These are phyloP conservation scores for Plasmopara halstedii DNA, from an alignment of 352 stramenopile species.

Conservation along the genomic window DNA sequence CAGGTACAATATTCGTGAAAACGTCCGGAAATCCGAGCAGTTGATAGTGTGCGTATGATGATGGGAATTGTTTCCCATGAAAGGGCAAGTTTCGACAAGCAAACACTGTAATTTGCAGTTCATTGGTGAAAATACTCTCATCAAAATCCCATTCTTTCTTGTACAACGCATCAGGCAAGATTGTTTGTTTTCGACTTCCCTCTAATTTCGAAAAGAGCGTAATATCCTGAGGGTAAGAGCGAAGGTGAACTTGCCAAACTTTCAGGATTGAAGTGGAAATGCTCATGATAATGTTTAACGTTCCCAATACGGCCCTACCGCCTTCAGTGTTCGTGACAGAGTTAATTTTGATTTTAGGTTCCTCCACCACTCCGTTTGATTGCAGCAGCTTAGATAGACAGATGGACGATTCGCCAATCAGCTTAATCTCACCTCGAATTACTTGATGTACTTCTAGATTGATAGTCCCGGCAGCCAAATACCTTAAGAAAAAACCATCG, in stretches of 20 bases:
- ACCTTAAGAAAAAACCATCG: slow-evolving; percentile 90
- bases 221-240: slow-evolving; percentile 80
- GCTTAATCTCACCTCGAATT: slow-evolving; percentile 80
- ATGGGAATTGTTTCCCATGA: slow-evolving; percentile 40
- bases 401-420: slow-evolving; percentile 66
- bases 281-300: slow-evolving; percentile 74
- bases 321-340: slow-evolving; percentile 14
- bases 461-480: slow-evolving; percentile 82
- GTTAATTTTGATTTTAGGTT: slow-evolving; percentile 41
- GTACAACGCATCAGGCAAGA: slow-evolving; percentile 8
- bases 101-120: slow-evolving; percentile 65
- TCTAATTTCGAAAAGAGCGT: slow-evolving; percentile 31
- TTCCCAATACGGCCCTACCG: slow-evolving; percentile 38
- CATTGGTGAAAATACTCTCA: slow-evolving; percentile 27
- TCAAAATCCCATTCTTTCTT: slow-evolving; percentile 17
- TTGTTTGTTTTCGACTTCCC: slow-evolving; percentile 1
- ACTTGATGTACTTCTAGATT: slow-evolving; percentile 87
- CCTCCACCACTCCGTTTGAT: slow-evolving; percentile 69
- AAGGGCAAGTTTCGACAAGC: slow-evolving; percentile 48
- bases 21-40: slow-evolving; percentile 82
- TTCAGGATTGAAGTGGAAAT: slow-evolving; percentile 87
- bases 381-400: slow-evolving; percentile 66
- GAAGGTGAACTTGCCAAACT: slow-evolving; percentile 87
- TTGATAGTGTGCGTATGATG: slow-evolving; percentile 87
- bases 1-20: slow-evolving; percentile 81